phyloP scores from a whole-genome alignment of 148 eudicot species.

The Diospyros kaki region DNA sequence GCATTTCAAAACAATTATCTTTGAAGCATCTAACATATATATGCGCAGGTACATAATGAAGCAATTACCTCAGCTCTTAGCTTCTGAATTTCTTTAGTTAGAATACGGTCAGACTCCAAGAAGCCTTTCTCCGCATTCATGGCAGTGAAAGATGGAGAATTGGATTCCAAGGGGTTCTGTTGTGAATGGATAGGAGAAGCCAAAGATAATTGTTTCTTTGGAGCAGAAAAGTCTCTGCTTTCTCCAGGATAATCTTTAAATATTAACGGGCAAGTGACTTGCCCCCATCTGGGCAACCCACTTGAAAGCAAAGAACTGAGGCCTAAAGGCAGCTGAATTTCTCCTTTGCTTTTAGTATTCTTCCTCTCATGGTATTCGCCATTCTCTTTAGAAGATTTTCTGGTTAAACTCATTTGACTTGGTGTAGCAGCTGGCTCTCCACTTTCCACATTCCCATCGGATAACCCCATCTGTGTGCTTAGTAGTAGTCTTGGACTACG shows the following conservation, averaged over 20 bases:
- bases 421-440: constrained; percentile 9
- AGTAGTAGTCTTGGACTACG: constrained; percentile 25
- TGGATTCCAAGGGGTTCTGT: constrained; percentile 7
- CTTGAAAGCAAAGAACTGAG: constrained; percentile 1
- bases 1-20: background rate
- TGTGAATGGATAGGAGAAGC: constrained; percentile 16
- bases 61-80: constrained; percentile 30
- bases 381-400: constrained; percentile 8
- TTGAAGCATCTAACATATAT: background rate
- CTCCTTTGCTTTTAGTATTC: constrained; percentile 11
- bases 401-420: constrained; percentile 11
- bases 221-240: background rate
- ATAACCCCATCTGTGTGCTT: constrained; percentile 4
- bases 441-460: constrained; percentile 9
- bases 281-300: constrained; percentile 33
- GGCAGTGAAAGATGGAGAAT: constrained; percentile 8
- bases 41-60: background rate
- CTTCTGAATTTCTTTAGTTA: constrained; percentile 24
- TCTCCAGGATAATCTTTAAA: constrained; percentile 12
- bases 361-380: constrained; percentile 13
- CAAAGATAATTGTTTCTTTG: constrained; percentile 8
- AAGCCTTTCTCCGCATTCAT: constrained; percentile 13
- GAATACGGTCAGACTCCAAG: constrained; percentile 15
- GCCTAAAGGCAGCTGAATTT: constrained; percentile 1
- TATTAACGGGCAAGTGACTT: constrained; percentile 25